Evolutionary conservation across 352 stramenopile genomes (phyloP), one percentile per base, ranked within the genome.

Genomic region (Achlya hypogyna): DNA sequence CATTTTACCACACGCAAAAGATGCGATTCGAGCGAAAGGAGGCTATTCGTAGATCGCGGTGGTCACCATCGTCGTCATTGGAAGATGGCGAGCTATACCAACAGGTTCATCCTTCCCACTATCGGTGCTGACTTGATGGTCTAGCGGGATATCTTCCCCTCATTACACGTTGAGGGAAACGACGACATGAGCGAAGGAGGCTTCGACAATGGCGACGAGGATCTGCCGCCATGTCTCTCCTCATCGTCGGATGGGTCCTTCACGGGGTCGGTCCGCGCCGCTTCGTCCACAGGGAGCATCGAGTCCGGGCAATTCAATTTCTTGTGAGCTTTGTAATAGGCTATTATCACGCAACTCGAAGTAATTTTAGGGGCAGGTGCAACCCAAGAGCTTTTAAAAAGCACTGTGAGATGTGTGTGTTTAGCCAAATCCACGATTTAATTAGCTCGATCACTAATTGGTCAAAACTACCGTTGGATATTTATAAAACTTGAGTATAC

Each of bases 1-100:
- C 35, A 4, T 67, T 59, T 27, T 67, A 67, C 29, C 60, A 67
- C 27, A 31, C 47, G 5, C 60, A 67, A 28, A 51, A 38, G 14
- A 5, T 53, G 28, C 18, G 4, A 14, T 29, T 53, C 6, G 31
- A 65, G 38, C 59, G 43, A 38, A 53, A 54, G 28, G 2, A 1
- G 28, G 10, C 16, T 12, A 10, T 12, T 38, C 38, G 38, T n/a
- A n/a, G n/a, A n/a, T 18, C 35, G 23, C 25, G n/a, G 9, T 18
- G 16, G 27, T 43, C 27, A 10, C 2, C 40, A 49, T 40, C 40
- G 28, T 54, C 42, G 14, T 67, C 60, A 20, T 25, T 67, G 5
- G 60, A 67, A 58, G 34, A 47, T 8, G 60, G 60, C 32, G 38
- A 67, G 34, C 60, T 67, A 12, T 31, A 27, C 25, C 25, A 56